Evolutionary conservation across 345 rosid species (phyloP).

Genomic region (Populus pruinosa): DNA sequence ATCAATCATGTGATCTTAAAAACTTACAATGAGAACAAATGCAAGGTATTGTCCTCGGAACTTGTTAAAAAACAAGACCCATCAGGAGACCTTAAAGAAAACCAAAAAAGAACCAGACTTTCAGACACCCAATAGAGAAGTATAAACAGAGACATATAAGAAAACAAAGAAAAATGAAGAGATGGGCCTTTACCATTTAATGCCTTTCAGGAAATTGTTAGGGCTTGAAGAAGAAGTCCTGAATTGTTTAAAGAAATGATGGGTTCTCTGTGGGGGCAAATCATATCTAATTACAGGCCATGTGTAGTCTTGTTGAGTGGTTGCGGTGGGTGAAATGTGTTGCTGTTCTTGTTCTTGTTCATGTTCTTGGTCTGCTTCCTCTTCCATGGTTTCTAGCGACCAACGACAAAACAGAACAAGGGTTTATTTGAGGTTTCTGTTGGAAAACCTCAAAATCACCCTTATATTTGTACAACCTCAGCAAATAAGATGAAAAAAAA

Average conservation of each 20-base stretch:
- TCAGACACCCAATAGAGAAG: constrained; percentile 4
- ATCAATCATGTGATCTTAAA: not conserved
- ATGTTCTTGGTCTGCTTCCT: constrained; percentile 9
- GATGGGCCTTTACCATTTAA: constrained; percentile 53
- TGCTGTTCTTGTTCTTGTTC: constrained; percentile 10
- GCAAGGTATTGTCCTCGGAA: constrained; percentile 76
- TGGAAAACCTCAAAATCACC: no score
- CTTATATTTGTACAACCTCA: no score
- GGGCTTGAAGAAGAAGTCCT: constrained; percentile 41
- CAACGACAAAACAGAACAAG: not conserved
- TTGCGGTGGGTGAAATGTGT: not conserved
- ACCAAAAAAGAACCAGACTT: not conserved
- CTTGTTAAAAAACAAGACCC: constrained; percentile 80
- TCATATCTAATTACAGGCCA: constrained; percentile 66
- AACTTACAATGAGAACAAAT: constrained; percentile 64
- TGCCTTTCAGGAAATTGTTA: constrained; percentile 89
- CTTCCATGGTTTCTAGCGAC: constrained; percentile 12
- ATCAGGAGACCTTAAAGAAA: constrained; percentile 79
- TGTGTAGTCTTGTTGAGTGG: constrained; percentile 21
- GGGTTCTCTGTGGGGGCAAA: constrained; percentile 56
- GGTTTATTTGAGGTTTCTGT: not conserved
- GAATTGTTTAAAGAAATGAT: constrained; percentile 72
- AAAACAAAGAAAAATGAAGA: not conserved
- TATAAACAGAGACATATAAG: not conserved
- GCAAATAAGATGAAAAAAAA: no score